Evolutionary conservation across 2,329 filamentous ascomycete species (phyloP).

Genomic region (Akanthomyces lecanii): DNA sequence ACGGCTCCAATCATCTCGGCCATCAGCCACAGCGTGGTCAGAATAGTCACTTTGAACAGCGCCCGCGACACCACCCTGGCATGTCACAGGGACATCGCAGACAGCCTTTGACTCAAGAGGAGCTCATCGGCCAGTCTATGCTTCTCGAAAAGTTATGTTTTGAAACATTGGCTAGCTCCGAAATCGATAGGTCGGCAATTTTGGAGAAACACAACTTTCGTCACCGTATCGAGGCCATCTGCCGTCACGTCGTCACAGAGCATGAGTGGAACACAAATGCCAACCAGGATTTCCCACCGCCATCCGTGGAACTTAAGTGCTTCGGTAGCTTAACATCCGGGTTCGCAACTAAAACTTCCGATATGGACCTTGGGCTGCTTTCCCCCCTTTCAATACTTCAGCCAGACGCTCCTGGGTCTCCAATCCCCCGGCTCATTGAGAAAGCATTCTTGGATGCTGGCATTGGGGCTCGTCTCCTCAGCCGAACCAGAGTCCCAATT

Average conservation of each 20-base stretch:
- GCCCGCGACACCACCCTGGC: slow-evolving; percentile 18
- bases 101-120: slow-evolving; percentile 37
- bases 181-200: slow-evolving; percentile 61
- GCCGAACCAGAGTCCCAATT: slow-evolving; percentile 77
- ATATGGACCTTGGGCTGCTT: slow-evolving; percentile 82
- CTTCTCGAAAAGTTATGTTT: slow-evolving; percentile 47
- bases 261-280: slow-evolving; percentile 44
- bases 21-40: neutral
- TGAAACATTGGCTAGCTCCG: slow-evolving; percentile 47
- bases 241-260: slow-evolving; percentile 53
- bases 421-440: slow-evolving; percentile 71
- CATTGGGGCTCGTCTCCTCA: slow-evolving; percentile 71
- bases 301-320: slow-evolving; percentile 64
- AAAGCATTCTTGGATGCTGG: slow-evolving; percentile 67
- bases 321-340: slow-evolving; percentile 82
- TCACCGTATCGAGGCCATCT: slow-evolving; percentile 58
- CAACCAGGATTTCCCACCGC: slow-evolving; percentile 43
- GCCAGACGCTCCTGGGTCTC: slow-evolving; percentile 51
- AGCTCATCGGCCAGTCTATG: slow-evolving; percentile 44
- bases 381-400: slow-evolving; percentile 56
- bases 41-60: slow-evolving; percentile 21
- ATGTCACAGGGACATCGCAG: slow-evolving; percentile 24
- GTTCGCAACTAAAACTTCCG: slow-evolving; percentile 81
- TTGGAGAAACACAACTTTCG: slow-evolving; percentile 69
- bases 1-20: neutral